Evolutionary conservation across 1,139 yeast species (phyloP), one percentile per base, ranked within the genome.

Genomic region (Yamadazyma sp.): DNA sequence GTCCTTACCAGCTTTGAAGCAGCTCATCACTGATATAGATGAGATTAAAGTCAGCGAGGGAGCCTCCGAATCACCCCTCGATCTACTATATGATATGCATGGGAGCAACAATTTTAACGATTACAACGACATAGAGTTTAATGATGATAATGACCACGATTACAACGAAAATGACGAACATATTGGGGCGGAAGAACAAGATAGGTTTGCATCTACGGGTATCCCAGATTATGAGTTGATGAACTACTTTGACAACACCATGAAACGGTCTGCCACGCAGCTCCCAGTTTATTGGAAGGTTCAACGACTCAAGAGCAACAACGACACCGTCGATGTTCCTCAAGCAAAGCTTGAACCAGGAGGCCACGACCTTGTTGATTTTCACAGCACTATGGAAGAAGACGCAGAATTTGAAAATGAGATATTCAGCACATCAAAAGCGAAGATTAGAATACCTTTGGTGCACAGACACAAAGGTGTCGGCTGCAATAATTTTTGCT

Each of bases 271-370:
- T 55, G 87, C 95, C 96, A 77, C 94, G 30, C 96, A 96, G 6
- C 29, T 34, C 7, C 91, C 96, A 5, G 92, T 87, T 46, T 94
- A 87, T 61, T 92, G 98, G 98, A 86, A 85, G 60, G 86, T 91
- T 30, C 41, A 20, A 43, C 23, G 29, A 40, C 22, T 38, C 9
- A 20, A 23, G 27, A 9, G n/a, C 11, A 34, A 29, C n/a, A n/a
- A 24, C 11, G 7, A n/a, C 27, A 7, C 27, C 11, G 27, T 10
- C 27, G 5, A n/a, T 10, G 12, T 10, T 27, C 27, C 11, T 15
- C 11, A 9, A 5, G 15, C 4, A 14, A 11, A 46, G 18, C 28
- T 17, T 16, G 17, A 17, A 40, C 44, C 4, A 23, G 29, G 24
- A 24, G 11, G 15, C n/a, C 15, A 7, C 16, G 31, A 16, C 20